A percentile compares a stretch with the other conserved stretches of the same genome.
Evolutionary conservation across 495 filamentous ascomycete species (phyloP).

Genomic region (Lophiostoma macrostomum): DNA sequence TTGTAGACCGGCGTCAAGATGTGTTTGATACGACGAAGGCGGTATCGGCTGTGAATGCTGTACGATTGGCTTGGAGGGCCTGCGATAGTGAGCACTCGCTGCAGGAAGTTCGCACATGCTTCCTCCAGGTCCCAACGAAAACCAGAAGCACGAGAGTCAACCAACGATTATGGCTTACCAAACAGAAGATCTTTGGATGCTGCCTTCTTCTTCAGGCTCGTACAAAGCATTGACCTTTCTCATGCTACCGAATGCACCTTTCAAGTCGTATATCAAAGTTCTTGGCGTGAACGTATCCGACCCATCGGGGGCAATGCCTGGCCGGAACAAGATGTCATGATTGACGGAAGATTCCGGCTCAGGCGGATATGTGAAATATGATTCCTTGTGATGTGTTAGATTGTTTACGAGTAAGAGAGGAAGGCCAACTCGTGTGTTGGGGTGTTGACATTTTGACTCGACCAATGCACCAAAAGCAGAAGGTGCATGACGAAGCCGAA

Average conservation of each 20-base stretch:
- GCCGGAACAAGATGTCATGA: constrained; percentile 88
- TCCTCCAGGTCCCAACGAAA: neutral
- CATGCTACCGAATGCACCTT: constrained; percentile 85
- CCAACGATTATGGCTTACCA: constrained; percentile 62
- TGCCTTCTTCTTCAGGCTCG: constrained; percentile 58
- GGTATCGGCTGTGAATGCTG: constrained; percentile 65
- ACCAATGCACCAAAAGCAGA: neutral
- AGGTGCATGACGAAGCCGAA: neutral
- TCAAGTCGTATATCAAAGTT: constrained; percentile 91
- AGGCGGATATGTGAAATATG: constrained; percentile 88
- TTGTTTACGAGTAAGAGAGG: neutral
- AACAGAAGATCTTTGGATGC: constrained; percentile 33
- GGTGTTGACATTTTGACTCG: neutral
- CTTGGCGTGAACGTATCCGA: constrained; percentile 89
- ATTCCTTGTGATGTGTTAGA: constrained; percentile 62
- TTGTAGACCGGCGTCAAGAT: constrained; percentile 65
- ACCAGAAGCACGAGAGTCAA: neutral
- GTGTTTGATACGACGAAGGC: constrained; percentile 69
- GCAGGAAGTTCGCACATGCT: neutral
- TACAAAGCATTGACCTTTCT: constrained; percentile 87
- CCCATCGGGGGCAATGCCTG: constrained; percentile 77
- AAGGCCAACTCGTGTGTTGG: neutral
- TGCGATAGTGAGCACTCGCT: neutral
- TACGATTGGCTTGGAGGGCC: constrained; percentile 54
- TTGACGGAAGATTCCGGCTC: constrained; percentile 69